Evolutionary conservation across 257 asterid species (phyloP).

Genomic region (Solanum dulcamara): DNA sequence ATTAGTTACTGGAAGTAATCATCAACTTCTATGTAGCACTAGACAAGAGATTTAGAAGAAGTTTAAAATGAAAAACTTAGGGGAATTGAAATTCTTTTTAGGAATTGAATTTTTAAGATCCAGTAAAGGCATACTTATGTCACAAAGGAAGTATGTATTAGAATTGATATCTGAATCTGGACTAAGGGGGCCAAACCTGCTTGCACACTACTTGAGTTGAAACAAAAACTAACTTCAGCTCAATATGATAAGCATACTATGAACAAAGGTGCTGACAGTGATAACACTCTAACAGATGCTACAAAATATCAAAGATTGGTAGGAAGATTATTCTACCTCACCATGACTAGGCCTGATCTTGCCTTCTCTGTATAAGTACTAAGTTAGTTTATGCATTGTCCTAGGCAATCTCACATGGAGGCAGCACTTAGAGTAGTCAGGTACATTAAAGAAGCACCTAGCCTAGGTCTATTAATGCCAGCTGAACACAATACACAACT

Average conservation of each 20-base stretch:
- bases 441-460: too few relatives aligned
- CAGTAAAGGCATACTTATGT: not conserved
- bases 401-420: not conserved
- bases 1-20: too few relatives aligned
- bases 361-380: not conserved
- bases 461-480: not conserved
- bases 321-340: not conserved
- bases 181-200: not conserved
- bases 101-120: not conserved
- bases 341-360: not conserved
- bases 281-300: not conserved
- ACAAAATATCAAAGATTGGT: not conserved
- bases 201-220: not conserved
- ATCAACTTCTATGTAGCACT: too few relatives aligned
- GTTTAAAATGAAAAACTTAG: too few relatives aligned
- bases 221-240: not conserved
- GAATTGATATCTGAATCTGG: not conserved
- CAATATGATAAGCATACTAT: too few relatives aligned
- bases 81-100: too few relatives aligned
- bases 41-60: too few relatives aligned
- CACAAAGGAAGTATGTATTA: not conserved
- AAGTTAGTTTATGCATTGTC: not conserved
- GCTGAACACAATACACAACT: too few relatives aligned
- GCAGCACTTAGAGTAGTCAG: too few relatives aligned
- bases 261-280: not conserved